Base-by-base conservation (phyloP, 441 rosid genomes). In the Syzygium malaccense region DNA sequence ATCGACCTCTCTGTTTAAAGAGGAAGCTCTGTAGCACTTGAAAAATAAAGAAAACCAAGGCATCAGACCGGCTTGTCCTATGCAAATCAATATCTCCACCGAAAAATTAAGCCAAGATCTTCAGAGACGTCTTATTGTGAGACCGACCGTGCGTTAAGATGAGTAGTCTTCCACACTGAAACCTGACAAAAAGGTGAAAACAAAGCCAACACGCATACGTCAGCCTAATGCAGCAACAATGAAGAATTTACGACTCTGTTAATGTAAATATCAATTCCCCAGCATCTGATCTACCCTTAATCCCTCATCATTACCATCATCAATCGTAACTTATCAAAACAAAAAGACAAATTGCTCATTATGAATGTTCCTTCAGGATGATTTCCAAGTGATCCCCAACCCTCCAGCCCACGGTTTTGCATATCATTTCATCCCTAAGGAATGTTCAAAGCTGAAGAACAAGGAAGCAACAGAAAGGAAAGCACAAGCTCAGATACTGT, bases 31-130 rank as follows among this genome's bases (percentile, higher is more conserved):
- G 89, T 89, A 92, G 90, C 87, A 90, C 88, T 58, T 90, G 90
- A 86, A 91, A 87, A 68, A 86, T 28, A 87, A 89, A 90, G 68
- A 66, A 3, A 89, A 93, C 87, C 96, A 93, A 91, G 60, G 85
- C 97, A 94, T 94, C 17, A 7, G 86, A 88, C 91, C 58, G 25
- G 89, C 83, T 75, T 23, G 51, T 75, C 45, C 83, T 23, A 75
- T 6, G n/a, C 49, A 45, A 75, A 75, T 41, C 51, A 51, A 12
- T 75, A 75, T 75, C 18, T 41, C 83, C 51, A 75, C 53, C 10
- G 14, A 75, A 75, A 12, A 75, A 41, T 75, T 13, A 75, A 12
- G 51, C 83, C 18, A 25, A 75, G 48, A 75, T 75, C 53, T 75
- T 75, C 83, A 41, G 17, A 41, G 83, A 75, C 28, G 9, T 14